phyloP scores from a whole-genome alignment of 148 eudicot species.

The Camellia lanceoleosa region DNA sequence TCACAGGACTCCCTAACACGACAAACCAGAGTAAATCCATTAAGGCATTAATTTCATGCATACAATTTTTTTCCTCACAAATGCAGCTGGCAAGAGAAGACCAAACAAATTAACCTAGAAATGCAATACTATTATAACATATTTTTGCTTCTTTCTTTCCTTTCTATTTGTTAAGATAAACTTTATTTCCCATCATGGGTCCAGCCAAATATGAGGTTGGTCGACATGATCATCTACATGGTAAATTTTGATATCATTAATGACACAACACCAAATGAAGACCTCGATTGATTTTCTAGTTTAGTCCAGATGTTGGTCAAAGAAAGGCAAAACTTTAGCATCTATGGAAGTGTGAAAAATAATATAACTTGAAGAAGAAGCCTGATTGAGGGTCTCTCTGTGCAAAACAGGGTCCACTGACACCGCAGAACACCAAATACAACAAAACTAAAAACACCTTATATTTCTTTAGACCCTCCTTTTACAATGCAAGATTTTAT shows the following conservation, averaged over 20 bases:
- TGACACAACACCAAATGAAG: background rate
- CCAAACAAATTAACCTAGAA: background rate
- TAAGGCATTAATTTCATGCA: background rate
- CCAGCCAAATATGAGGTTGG: background rate
- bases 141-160: background rate
- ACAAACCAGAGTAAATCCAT: slow-evolving; percentile 1
- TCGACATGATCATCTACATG: background rate
- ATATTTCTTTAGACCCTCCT: too few relatives aligned
- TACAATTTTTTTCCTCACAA: background rate
- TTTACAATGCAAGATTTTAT: too few relatives aligned
- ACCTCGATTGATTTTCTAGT: background rate
- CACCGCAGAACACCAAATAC: too few relatives aligned
- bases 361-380: background rate
- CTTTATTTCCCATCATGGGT: background rate
- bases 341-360: background rate
- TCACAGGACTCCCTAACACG: slow-evolving; percentile 68
- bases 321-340: background rate
- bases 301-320: background rate
- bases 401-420: too few relatives aligned
- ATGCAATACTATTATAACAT: background rate
- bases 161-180: background rate
- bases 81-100: slow-evolving; percentile 1
- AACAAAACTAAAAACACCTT: too few relatives aligned
- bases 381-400: background rate
- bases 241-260: background rate